Evolutionary conservation across 306 rosid species (phyloP).

Genomic region (Ochetophila trinervis): DNA sequence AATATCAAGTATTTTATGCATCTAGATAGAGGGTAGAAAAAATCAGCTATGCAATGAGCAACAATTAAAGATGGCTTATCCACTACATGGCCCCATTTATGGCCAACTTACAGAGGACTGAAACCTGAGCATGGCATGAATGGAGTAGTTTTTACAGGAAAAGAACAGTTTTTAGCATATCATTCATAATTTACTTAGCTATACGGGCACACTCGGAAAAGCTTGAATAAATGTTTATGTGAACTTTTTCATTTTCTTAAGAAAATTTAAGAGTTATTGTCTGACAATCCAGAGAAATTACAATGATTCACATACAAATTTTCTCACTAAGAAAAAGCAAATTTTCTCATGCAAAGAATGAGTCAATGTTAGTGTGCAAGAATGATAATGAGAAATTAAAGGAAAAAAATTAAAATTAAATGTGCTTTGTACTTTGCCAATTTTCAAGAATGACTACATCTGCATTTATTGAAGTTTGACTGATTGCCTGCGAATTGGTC

Average conservation of each 20-base stretch:
- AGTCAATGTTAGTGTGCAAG: not conserved
- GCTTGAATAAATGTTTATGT: not conserved
- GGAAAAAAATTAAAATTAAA: not conserved
- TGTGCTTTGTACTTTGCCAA: not conserved
- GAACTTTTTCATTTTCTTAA: too few relatives aligned
- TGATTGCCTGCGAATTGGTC: conserved; percentile 18
- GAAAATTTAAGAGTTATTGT: too few relatives aligned
- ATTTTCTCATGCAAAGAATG: not conserved
- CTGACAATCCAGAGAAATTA: too few relatives aligned
- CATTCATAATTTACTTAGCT: not conserved
- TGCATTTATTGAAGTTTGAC: conserved; percentile 1
- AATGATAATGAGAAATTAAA: not conserved
- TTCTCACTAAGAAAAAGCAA: not conserved
- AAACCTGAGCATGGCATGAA: not conserved
- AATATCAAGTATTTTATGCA: not conserved
- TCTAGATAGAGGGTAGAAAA: not conserved
- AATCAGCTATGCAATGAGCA: not conserved
- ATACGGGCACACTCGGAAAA: not conserved
- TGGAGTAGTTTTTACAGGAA: not conserved
- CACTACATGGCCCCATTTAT: not conserved
- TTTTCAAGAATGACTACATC: not conserved
- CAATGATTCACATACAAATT: too few relatives aligned
- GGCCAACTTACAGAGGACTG: not conserved
- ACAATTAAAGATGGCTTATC: not conserved
- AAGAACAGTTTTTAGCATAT: too few relatives aligned